Evolutionary conservation across 805 yeast genomes (phyloP).

Genomic region (Kluyveromyces starmeri): DNA sequence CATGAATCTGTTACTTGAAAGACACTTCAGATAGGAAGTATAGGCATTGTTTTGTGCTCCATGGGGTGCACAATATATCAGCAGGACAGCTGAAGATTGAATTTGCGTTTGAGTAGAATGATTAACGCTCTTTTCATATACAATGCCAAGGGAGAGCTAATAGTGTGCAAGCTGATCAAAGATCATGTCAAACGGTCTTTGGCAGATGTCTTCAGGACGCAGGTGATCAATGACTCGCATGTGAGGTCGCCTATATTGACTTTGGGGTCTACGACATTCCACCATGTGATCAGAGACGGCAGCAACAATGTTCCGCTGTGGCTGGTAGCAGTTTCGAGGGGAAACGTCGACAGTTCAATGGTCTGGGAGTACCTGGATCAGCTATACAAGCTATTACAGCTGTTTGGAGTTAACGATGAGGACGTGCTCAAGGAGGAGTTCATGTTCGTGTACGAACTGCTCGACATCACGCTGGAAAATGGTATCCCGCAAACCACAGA

Average conservation of each 20-base stretch:
- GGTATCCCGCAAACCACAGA: slow-evolving; percentile 26
- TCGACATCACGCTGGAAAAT: slow-evolving; percentile 53
- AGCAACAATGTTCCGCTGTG: slow-evolving; percentile 41
- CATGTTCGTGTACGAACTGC: slow-evolving; percentile 58
- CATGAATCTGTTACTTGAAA: no score
- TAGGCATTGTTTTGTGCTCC: no score
- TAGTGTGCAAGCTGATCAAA: slow-evolving; percentile 63
- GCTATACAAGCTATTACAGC: slow-evolving; percentile 44
- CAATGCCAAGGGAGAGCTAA: slow-evolving; percentile 73
- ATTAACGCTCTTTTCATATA: slow-evolving; percentile 75
- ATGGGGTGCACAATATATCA: no score
- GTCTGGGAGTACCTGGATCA: slow-evolving; percentile 72
- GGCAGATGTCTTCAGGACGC: slow-evolving; percentile 84
- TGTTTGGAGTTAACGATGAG: slow-evolving; percentile 34
- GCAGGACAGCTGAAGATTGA: no score
- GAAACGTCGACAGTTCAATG: slow-evolving; percentile 75
- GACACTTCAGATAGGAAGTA: no score
- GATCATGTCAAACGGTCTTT: slow-evolving; percentile 73
- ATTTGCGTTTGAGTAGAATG: no score
- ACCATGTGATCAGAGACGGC: slow-evolving; percentile 54
- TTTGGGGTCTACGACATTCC: slow-evolving; percentile 84
- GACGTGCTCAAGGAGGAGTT: slow-evolving; percentile 55
- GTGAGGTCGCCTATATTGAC: slow-evolving; percentile 69
- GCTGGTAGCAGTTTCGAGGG: slow-evolving; percentile 82
- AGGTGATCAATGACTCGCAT: slow-evolving; percentile 58